Evolutionary conservation across 768 basidiomycete species (phyloP), one percentile per base, ranked within the genome.

Genomic region (Rhizopogon vesiculosus): DNA sequence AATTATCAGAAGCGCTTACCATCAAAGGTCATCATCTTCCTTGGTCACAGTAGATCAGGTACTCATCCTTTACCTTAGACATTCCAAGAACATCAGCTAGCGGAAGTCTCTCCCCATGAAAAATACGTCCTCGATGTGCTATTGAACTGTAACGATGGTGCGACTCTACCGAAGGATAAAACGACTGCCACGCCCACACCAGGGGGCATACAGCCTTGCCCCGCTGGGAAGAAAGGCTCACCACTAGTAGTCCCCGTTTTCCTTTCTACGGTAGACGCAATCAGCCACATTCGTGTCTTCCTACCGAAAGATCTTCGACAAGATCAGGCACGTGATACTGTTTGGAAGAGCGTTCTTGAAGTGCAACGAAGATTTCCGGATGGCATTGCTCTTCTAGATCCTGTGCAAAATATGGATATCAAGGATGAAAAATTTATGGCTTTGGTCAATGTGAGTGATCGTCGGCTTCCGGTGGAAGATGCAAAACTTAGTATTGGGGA

Each of bases 41-140:
- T 43, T 22, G 43, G 38, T 41, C 31, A 22, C 0, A 15, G 46
- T 48, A 22, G n/a, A 5, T 46, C 8, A 19, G 16, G 35, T 13
- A 22, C 18, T 18, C 16, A 10, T 16, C 3, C 0, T 41, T 19
- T 42, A 10, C 52, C 45, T 12, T 52, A 91, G 87, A 85, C 82
- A 54, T 78, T 81, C 57, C 83, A 87, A 3, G 80, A 82, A 55
- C 87, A 86, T 4, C 81, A 67, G 29, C 58, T 78, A 55, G 72
- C 81, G 13, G 90, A 92, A 41, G 84, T 88, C 2, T 81, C 86
- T 4, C 83, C 94, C 0, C 94, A 95, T 63, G 88, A 92, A 62
- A 91, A 92, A 64, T 98, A 96, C 67, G 83, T 98, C 59, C 76
- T 99, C 16, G 95, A 98, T 60, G 93, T 98, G 25, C 81, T 98